Conservation (phyloP, 116 monocot genomes). For the Dioscorea cayenensis region DNA sequence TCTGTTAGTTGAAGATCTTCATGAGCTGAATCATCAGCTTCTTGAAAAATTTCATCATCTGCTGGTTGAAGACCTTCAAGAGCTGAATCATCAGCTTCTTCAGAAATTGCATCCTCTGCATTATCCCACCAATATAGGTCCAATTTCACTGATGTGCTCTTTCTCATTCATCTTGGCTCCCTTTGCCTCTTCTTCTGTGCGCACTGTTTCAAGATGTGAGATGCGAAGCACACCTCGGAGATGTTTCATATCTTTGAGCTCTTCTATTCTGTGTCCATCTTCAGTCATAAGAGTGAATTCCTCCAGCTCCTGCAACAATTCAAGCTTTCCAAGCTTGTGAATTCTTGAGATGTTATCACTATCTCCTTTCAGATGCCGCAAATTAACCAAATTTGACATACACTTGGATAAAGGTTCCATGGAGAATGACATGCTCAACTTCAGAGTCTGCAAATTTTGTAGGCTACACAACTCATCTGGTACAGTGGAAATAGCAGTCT, state of each 20-base stretch:
- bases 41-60: neutral
- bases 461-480: neutral
- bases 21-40: neutral
- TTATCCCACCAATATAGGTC: neutral
- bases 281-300: neutral
- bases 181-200: neutral
- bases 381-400: neutral
- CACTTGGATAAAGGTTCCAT: neutral
- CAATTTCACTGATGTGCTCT: neutral
- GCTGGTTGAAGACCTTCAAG: neutral
- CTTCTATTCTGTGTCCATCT: neutral
- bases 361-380: neutral
- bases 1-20: neutral
- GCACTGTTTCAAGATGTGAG: neutral
- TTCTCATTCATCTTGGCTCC: neutral
- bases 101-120: neutral
- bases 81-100: neutral
- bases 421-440: too few species aligned
- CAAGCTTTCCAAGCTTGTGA: neutral
- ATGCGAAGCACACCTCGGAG: neutral
- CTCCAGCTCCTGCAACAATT: neutral
- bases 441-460: neutral
- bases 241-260: neutral
- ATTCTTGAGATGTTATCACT: neutral
- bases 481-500: neutral